These are phyloP conservation scores for Eucalyptus erythrocorys DNA, from an alignment of 345 rosid genomes.

Conservation along the genomic window DNA sequence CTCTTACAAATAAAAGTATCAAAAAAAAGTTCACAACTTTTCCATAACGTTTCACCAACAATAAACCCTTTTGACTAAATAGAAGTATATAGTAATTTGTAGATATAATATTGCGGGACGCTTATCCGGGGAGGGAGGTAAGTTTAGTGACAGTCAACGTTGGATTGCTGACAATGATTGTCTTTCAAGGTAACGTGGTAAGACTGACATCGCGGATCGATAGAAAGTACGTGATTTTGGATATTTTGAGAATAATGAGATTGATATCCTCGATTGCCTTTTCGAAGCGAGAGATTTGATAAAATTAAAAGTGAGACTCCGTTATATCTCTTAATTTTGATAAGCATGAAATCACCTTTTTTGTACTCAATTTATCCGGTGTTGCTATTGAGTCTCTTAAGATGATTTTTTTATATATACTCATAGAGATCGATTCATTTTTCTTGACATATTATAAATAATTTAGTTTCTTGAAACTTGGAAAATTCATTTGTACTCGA, in stretches of 20 bases:
- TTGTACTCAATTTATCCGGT: rapidly evolving
- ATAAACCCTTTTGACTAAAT: background rate
- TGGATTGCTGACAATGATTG: background rate
- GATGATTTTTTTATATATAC: rapidly evolving
- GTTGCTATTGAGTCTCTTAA: background rate
- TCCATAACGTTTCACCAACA: background rate
- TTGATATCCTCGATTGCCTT: rapidly evolving
- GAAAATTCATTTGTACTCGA: background rate
- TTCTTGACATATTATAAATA: background rate
- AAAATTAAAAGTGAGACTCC: rapidly evolving
- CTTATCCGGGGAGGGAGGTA: background rate
- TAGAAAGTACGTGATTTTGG: background rate
- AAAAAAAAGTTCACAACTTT: background rate
- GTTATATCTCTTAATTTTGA: background rate
- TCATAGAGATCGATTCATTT: background rate
- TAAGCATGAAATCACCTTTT: background rate
- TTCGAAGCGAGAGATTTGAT: background rate
- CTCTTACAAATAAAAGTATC: background rate
- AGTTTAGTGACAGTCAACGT: background rate
- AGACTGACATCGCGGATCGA: background rate
- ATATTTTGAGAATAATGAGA: background rate
- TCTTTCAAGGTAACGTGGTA: background rate
- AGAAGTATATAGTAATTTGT: background rate
- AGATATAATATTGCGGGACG: background rate
- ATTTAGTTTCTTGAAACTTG: background rate